Percentiles rank a stretch among this genome's conserved stretches.
These are phyloP conservation scores for Fusarium nelsonii DNA, from an alignment of 2,329 filamentous ascomycete species.

Conservation along the genomic window DNA sequence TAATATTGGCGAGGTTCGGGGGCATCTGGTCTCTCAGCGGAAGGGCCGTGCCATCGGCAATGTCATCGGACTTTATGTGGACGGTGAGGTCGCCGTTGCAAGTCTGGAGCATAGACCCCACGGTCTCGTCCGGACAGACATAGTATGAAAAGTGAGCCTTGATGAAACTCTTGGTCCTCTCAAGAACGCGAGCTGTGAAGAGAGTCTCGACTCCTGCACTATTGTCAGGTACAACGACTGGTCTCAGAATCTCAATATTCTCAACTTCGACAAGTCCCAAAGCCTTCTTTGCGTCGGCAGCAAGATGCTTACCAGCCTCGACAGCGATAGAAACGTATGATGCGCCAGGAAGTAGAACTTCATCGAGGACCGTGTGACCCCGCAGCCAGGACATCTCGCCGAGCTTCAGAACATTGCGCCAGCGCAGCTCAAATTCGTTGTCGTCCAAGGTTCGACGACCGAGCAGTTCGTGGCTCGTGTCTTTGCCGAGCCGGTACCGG, in stretches of 20 bases:
- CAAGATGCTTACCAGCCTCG: not conserved
- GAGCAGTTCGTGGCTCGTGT: not conserved
- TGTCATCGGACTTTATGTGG: not conserved
- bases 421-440: not conserved
- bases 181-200: not conserved
- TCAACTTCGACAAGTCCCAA: not conserved
- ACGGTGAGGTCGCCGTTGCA: not conserved
- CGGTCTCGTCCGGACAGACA: not conserved
- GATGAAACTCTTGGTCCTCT: not conserved
- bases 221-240: slow-evolving; percentile 1
- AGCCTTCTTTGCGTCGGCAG: not conserved
- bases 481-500: not conserved
- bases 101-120: slow-evolving; percentile 3
- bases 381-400: slow-evolving; percentile 6
- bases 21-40: not conserved
- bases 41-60: not conserved
- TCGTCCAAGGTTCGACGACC: not conserved
- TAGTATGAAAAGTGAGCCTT: not conserved
- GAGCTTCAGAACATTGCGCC: slow-evolving; percentile 1
- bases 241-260: not conserved
- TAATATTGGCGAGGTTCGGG: slow-evolving; percentile 3
- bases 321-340: slow-evolving; percentile 1
- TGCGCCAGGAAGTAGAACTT: slow-evolving; percentile 2
- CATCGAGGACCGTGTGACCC: not conserved
- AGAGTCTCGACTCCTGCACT: not conserved